Conservation (phyloP, 129 eudicot species). For the Chrysanthemum lavandulifolium region DNA sequence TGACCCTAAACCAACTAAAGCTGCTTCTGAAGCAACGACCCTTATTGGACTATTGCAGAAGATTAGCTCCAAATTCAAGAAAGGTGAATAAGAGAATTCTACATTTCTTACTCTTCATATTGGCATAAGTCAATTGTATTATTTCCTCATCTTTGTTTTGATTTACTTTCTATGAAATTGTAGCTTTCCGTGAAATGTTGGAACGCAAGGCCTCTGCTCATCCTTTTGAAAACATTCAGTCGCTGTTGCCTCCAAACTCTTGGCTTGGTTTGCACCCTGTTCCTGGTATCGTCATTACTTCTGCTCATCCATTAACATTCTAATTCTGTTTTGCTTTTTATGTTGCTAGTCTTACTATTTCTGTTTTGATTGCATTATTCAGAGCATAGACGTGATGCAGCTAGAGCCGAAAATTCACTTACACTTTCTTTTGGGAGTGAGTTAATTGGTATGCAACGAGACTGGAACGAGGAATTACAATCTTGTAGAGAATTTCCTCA, state of each 20-base stretch:
- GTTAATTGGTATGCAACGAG: conserved; percentile 98
- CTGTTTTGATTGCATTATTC: conserved; percentile 7
- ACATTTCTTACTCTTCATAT: not conserved
- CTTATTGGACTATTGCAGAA: conserved; percentile 88
- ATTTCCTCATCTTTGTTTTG: not conserved
- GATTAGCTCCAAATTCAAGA: conserved; percentile 88
- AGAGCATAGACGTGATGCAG: conserved; percentile 98
- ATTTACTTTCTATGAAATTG: conserved; percentile 23
- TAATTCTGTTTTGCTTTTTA: not conserved
- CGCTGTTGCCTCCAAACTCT: conserved; percentile 83
- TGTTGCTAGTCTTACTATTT: not conserved
- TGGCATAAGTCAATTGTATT: not conserved
- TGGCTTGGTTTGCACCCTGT: conserved; percentile 91
- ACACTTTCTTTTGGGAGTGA: conserved; percentile 98
- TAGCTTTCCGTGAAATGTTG: conserved; percentile 93
- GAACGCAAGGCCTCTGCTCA: conserved; percentile 90
- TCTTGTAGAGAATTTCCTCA: conserved; percentile 98
- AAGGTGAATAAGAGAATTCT: conserved; percentile 50
- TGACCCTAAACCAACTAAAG: conserved; percentile 77
- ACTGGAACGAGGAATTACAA: conserved; percentile 98
- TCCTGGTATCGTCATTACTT: conserved; percentile 56
- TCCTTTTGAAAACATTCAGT: conserved; percentile 99
- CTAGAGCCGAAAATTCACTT: conserved; percentile 87
- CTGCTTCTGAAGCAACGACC: conserved; percentile 80
- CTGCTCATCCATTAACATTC: not conserved